Evolutionary conservation across 352 stramenopile species (phyloP).

Genomic region (Phytophthora colocasiae): DNA sequence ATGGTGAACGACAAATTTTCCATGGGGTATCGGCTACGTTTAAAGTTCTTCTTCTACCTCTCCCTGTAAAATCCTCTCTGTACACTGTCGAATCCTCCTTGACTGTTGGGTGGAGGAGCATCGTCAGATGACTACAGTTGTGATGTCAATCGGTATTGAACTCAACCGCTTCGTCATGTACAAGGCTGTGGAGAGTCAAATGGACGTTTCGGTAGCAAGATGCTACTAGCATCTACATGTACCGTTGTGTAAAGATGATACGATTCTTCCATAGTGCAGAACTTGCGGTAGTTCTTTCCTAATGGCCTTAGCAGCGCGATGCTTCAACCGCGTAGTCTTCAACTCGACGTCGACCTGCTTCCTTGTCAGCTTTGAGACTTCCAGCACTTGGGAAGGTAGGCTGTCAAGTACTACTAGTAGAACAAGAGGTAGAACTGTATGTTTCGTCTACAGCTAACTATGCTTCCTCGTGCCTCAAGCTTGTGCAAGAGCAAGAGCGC

Average conservation of each 20-base stretch:
- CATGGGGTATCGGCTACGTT: too few relatives aligned
- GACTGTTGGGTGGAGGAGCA: constrained; percentile 39
- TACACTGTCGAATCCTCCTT: constrained; percentile 26
- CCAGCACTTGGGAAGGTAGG: constrained; percentile 33
- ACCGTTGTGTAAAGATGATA: constrained; percentile 39
- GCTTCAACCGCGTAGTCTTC: constrained; percentile 29
- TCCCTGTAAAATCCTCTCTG: neutral
- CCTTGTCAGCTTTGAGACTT: constrained; percentile 23
- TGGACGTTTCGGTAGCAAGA: neutral
- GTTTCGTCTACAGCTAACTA: constrained; percentile 28
- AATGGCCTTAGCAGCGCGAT: constrained; percentile 41
- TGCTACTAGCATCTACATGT: neutral
- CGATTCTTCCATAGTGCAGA: constrained; percentile 45
- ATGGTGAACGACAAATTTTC: constrained; percentile 77
- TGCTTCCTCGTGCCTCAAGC: constrained; percentile 52
- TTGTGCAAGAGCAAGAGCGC: constrained; percentile 62
- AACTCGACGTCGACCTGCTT: constrained; percentile 15
- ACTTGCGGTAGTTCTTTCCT: constrained; percentile 41
- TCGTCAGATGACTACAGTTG: constrained; percentile 19
- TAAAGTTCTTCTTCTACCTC: constrained; percentile 25
- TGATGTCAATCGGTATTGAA: constrained; percentile 25
- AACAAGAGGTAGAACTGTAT: constrained; percentile 40
- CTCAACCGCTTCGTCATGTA: constrained; percentile 63
- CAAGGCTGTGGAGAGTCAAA: constrained; percentile 30
- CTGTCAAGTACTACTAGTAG: constrained; percentile 42